Evolutionary conservation across 2,329 filamentous ascomycete species (phyloP).

Genomic region (Xylaria sp.): DNA sequence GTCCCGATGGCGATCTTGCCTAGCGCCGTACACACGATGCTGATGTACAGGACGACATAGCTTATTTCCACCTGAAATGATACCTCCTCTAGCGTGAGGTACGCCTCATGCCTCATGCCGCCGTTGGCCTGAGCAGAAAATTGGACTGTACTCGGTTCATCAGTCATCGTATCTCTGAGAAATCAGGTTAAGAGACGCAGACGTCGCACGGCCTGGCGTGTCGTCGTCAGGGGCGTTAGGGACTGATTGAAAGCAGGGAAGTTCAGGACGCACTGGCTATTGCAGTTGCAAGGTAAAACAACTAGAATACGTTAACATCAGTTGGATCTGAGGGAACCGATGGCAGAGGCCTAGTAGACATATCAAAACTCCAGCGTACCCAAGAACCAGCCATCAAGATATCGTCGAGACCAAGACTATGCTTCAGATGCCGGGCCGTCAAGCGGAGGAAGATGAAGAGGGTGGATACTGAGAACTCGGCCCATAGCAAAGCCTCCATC

Average conservation of each 20-base stretch:
- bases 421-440: conserved; percentile 18
- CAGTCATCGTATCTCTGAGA: conserved; percentile 5
- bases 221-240: conserved; percentile 4
- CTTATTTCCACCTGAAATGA: conserved; percentile 26
- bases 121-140: conserved; percentile 26
- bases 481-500: conserved; percentile 30
- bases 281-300: conserved; percentile 24
- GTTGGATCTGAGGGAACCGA: not conserved
- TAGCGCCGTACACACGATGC: conserved; percentile 29
- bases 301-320: conserved; percentile 17
- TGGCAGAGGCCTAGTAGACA: not conserved
- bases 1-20: conserved; percentile 31
- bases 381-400: conserved; percentile 29
- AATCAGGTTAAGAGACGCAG: not conserved
- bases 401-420: conserved; percentile 30
- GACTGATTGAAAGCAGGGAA: not conserved
- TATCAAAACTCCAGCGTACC: conserved; percentile 24
- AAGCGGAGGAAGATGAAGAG: conserved; percentile 32
- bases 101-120: conserved; percentile 19
- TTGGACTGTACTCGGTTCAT: conserved; percentile 20
- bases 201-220: not conserved
- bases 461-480: conserved; percentile 27
- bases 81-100: conserved; percentile 21
- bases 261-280: conserved; percentile 17
- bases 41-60: conserved; percentile 18